Percentiles rank a stretch among this genome's conserved stretches.
These are phyloP conservation scores for Diaporthe longicolla DNA, from an alignment of 2,329 filamentous ascomycete genomes.

Conservation along the genomic window DNA sequence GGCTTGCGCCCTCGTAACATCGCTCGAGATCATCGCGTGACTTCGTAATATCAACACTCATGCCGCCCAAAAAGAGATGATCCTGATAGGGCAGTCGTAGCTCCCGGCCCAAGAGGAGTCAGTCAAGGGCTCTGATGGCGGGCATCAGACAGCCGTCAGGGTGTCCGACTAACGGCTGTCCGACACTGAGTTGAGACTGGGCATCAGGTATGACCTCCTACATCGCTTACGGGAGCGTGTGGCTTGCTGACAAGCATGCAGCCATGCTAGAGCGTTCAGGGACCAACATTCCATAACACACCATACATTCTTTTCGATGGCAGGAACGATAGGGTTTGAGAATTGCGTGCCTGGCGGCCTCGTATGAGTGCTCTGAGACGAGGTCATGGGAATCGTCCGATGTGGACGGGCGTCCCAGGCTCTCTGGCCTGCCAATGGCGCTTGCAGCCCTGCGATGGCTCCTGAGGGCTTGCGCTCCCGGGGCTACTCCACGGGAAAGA, in stretches of 20 bases:
- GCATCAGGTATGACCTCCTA: conserved; percentile 9
- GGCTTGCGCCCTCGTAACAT: conserved; percentile 17
- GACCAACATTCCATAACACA: not conserved
- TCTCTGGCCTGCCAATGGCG: conserved; percentile 12
- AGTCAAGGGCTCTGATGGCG: not conserved
- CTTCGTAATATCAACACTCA: conserved; percentile 26
- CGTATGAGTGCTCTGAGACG: conserved; percentile 2
- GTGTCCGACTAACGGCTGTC: conserved; percentile 8
- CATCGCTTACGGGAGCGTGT: conserved; percentile 19
- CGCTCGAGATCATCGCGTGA: conserved; percentile 17
- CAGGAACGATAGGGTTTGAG: conserved; percentile 31
- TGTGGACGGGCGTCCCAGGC: not conserved
- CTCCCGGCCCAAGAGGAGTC: conserved; percentile 4
- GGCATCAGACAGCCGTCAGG: conserved; percentile 16
- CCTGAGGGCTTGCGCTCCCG: not conserved
- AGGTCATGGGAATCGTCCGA: not conserved
- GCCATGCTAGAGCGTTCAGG: conserved; percentile 3
- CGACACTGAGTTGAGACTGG: conserved; percentile 28
- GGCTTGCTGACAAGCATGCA: conserved; percentile 35
- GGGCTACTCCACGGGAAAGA: conserved; percentile 14
- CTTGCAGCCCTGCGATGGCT: conserved; percentile 23
- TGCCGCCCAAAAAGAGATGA: not conserved
- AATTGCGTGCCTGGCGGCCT: conserved; percentile 4
- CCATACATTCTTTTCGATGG: conserved; percentile 22
- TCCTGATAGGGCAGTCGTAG: not conserved